Percentiles rank a stretch among this genome's conserved stretches.
phyloP scores from a whole-genome alignment of 2,329 filamentous ascomycete genomes.

The Phialophora expanda region DNA sequence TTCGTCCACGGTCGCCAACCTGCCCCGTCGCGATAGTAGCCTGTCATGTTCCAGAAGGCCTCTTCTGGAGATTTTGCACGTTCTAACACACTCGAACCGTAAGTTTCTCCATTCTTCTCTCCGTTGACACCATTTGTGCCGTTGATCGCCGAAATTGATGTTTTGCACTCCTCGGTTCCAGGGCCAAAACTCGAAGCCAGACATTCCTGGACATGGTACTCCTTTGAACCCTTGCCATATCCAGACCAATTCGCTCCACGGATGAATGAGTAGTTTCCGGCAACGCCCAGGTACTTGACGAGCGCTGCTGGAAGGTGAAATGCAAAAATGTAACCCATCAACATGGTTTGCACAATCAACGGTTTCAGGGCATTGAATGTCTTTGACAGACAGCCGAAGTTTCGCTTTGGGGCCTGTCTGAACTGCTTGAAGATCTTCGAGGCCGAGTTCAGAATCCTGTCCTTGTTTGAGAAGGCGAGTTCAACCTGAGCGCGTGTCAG shows the following conservation, averaged over 20 bases:
- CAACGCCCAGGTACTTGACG: conserved; percentile 51
- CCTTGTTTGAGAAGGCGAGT: conserved; percentile 51
- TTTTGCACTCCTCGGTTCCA: conserved; percentile 51
- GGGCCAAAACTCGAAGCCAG: conserved; percentile 61
- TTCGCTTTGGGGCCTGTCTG: conserved; percentile 50
- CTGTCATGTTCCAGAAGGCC: conserved; percentile 56
- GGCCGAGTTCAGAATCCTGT: conserved; percentile 50
- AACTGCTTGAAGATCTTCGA: conserved; percentile 59
- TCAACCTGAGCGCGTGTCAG: conserved; percentile 45
- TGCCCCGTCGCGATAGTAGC: conserved; percentile 61
- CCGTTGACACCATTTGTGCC: conserved; percentile 34
- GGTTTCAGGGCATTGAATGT: conserved; percentile 53
- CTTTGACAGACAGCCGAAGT: conserved; percentile 53
- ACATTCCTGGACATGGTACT: conserved; percentile 51
- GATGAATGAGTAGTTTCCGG: conserved; percentile 58
- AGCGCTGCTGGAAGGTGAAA: conserved; percentile 58
- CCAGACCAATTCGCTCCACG: conserved; percentile 49
- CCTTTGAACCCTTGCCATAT: conserved; percentile 45
- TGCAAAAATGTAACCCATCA: conserved; percentile 62
- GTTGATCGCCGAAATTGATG: conserved; percentile 27
- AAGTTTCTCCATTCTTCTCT: conserved; percentile 41
- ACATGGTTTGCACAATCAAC: conserved; percentile 54
- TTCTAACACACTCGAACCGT: conserved; percentile 50
- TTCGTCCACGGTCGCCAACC: conserved; percentile 56
- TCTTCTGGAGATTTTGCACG: conserved; percentile 50